Conservation (phyloP, 805 yeast genomes). For the Zygosaccharomyces siamensis region DNA sequence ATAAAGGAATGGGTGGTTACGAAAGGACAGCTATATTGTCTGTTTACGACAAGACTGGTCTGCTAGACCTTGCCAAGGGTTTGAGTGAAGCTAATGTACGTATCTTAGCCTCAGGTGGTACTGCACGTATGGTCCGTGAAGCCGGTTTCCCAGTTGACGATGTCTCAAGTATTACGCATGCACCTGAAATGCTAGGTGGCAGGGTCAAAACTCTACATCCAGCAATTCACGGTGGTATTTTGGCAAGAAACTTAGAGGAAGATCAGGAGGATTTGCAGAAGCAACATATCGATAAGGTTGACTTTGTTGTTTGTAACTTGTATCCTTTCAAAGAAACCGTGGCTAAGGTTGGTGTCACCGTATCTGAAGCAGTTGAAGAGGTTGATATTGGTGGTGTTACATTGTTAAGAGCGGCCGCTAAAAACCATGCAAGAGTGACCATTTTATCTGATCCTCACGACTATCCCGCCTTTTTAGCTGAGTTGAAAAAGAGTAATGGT, state of each 20-base stretch:
- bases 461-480: constrained; percentile 81
- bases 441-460: constrained; percentile 93
- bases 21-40: constrained; percentile 89
- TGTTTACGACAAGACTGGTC: constrained; percentile 95
- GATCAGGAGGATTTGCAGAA: constrained; percentile 85
- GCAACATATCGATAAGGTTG: constrained; percentile 93
- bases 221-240: constrained; percentile 96
- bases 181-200: constrained; percentile 98
- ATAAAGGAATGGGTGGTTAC: constrained; percentile 29
- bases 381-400: constrained; percentile 98
- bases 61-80: constrained; percentile 94
- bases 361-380: constrained; percentile 97
- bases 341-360: constrained; percentile 89
- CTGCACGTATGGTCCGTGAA: constrained; percentile 89
- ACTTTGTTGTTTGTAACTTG: constrained; percentile 93
- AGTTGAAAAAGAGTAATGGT: constrained; percentile 56
- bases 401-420: constrained; percentile 95
- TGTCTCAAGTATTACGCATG: constrained; percentile 90
- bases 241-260: constrained; percentile 86
- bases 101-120: constrained; percentile 95
- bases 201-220: constrained; percentile 98
- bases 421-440: constrained; percentile 94
- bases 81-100: constrained; percentile 83
- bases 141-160: constrained; percentile 98
- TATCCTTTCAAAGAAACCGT: constrained; percentile 98